Conservation (phyloP, 2,329 filamentous ascomycete genomes). For the Pseudogymnoascus sp. region DNA sequence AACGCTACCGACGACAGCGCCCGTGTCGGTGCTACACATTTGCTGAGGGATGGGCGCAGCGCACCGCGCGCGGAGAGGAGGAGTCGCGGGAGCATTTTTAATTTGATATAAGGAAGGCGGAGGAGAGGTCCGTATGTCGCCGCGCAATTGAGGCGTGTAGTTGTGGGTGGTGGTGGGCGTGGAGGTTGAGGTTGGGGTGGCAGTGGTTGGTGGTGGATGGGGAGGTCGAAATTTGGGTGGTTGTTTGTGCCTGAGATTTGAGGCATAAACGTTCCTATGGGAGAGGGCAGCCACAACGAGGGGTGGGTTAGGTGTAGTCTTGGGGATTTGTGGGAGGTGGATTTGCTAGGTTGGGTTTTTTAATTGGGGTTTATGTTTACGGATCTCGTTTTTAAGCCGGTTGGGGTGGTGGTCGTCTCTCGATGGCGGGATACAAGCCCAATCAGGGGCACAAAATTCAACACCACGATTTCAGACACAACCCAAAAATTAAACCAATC, state of each 20-base stretch:
- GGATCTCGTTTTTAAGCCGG: too few species aligned
- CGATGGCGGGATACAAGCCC: background rate
- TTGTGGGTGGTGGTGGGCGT: background rate
- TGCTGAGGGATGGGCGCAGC: background rate
- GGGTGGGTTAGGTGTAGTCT: background rate
- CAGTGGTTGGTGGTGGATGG: background rate
- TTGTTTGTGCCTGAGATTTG: background rate
- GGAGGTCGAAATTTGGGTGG: background rate
- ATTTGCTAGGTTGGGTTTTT: background rate
- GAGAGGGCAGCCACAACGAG: background rate
- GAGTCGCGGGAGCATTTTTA: background rate
- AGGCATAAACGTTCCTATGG: background rate
- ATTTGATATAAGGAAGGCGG: background rate
- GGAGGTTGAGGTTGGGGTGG: background rate
- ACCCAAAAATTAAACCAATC: background rate
- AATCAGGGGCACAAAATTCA: background rate
- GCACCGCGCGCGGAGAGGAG: background rate
- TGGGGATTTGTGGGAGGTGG: background rate
- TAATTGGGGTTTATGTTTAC: background rate
- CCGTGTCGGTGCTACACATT: background rate
- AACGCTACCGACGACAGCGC: background rate
- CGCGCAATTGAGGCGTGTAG: background rate
- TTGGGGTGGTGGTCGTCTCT: background rate
- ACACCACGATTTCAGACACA: background rate
- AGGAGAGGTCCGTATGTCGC: background rate